A percentile compares a stretch with the other conserved stretches of the same genome.
phyloP scores from a whole-genome alignment of 1,284 basidiomycete species.

The Fistulina hepatica region DNA sequence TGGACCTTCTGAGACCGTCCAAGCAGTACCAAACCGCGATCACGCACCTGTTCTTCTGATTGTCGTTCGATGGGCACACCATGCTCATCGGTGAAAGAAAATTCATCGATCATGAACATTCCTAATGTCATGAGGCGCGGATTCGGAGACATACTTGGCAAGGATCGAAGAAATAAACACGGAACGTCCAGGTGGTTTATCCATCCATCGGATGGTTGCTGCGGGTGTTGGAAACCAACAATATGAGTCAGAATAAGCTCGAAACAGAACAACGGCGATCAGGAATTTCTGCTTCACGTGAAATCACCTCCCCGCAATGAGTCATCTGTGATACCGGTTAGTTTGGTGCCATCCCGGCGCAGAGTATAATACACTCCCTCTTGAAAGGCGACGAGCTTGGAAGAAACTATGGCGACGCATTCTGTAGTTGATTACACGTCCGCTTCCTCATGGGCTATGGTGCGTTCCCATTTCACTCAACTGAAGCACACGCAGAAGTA shows the following conservation, averaged over 20 bases:
- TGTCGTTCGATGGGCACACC: conserved; percentile 37
- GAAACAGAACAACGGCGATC: too few relatives aligned
- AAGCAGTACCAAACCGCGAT: neutral
- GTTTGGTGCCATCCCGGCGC: too few relatives aligned
- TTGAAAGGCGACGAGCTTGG: too few relatives aligned
- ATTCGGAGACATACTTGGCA: conserved; percentile 4
- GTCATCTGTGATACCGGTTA: too few relatives aligned
- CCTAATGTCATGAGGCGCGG: conserved; percentile 55
- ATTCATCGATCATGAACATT: conserved; percentile 87
- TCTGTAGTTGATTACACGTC: conserved; percentile 67
- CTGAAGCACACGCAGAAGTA: conserved; percentile 7
- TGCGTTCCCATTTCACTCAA: conserved; percentile 24
- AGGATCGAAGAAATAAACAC: too few relatives aligned
- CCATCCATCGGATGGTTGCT: too few relatives aligned
- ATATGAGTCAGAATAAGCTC: too few relatives aligned
- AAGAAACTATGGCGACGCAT: conserved; percentile 48
- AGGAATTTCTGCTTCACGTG: too few relatives aligned
- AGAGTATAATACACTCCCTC: too few relatives aligned
- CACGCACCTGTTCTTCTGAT: neutral
- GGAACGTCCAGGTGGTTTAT: too few relatives aligned
- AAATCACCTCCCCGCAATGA: too few relatives aligned
- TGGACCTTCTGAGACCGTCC: neutral
- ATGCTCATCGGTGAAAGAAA: conserved; percentile 47
- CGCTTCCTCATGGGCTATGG: conserved; percentile 74
- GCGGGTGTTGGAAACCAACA: too few relatives aligned